These are phyloP conservation scores for Setaria italica DNA, from an alignment of 202 grass and related monocot genomes.

Conservation along the genomic window DNA sequence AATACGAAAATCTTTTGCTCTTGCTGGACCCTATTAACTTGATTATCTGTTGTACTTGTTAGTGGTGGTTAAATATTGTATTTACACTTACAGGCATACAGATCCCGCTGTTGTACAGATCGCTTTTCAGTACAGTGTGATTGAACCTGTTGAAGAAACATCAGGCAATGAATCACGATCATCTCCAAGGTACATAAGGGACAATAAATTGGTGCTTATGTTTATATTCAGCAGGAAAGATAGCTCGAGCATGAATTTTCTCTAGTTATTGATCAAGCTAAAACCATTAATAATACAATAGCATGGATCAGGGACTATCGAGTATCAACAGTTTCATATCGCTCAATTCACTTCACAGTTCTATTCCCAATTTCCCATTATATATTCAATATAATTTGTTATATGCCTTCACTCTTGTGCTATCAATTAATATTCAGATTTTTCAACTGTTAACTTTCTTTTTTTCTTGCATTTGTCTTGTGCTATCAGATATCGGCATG, in stretches of 20 bases:
- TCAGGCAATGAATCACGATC: constrained; percentile 49
- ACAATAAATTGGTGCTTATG: not conserved
- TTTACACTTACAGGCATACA: constrained; percentile 69
- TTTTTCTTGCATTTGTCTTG: constrained; percentile 16
- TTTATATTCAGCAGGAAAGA: not conserved
- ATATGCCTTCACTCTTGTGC: not conserved
- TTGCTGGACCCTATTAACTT: constrained; percentile 45
- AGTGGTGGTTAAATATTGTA: constrained; percentile 4
- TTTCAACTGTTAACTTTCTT: constrained; percentile 22
- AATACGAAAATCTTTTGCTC: constrained; percentile 19
- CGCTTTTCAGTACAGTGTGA: constrained; percentile 88
- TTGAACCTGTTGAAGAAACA: constrained; percentile 66
- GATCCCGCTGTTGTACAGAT: constrained; percentile 87
- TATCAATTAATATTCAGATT: not conserved
- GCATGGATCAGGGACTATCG: not conserved
- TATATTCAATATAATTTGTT: not conserved
- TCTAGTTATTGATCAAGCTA: not conserved
- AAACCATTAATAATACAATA: not conserved
- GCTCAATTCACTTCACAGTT: not conserved
- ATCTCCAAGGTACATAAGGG: constrained; percentile 51
- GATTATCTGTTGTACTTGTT: not conserved
- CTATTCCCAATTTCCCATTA: not conserved
- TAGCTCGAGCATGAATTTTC: not conserved
- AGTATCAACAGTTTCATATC: not conserved
- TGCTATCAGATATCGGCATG: constrained; percentile 22